Evolutionary conservation across 192 early-diverging fungal genomes (phyloP).

Genomic region (Thoreauomyces humboldtii): DNA sequence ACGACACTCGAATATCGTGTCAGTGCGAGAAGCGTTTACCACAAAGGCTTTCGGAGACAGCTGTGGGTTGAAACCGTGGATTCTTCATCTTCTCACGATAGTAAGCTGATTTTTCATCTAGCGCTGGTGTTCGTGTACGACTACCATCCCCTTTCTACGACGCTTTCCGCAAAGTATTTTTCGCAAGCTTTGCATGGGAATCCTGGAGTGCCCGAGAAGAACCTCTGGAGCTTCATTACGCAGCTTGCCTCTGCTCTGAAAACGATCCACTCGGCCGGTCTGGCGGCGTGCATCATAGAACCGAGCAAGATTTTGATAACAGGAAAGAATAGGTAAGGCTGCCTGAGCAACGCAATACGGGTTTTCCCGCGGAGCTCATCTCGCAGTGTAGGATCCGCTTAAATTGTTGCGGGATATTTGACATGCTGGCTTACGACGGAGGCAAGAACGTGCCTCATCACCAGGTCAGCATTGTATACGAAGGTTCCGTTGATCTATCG

Average conservation of each 20-base stretch:
- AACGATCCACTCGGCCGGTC: conserved; percentile 75
- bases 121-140: conserved; percentile 97
- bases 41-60: conserved; percentile 94
- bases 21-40: conserved; percentile 90
- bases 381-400: conserved; percentile 52
- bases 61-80: conserved; percentile 63
- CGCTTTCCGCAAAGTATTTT: conserved; percentile 70
- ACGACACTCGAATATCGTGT: conserved; percentile 79
- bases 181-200: conserved; percentile 19
- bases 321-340: conserved; percentile 75
- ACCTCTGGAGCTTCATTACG: conserved; percentile 77
- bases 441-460: conserved; percentile 59
- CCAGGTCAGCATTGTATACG: too few species aligned
- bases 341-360: conserved; percentile 39
- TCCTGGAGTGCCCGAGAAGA: conserved; percentile 58
- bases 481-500: not conserved
- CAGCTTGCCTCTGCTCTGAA: conserved; percentile 78
- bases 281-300: conserved; percentile 78
- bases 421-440: conserved; percentile 71
- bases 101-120: too few species aligned
- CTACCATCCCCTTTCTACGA: conserved; percentile 81
- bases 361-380: not conserved
- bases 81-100: too few species aligned
- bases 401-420: conserved; percentile 73
- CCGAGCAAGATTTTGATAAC: conserved; percentile 83